phyloP scores from a whole-genome alignment of 1,284 basidiomycete genomes.

The Melampsora americana region DNA sequence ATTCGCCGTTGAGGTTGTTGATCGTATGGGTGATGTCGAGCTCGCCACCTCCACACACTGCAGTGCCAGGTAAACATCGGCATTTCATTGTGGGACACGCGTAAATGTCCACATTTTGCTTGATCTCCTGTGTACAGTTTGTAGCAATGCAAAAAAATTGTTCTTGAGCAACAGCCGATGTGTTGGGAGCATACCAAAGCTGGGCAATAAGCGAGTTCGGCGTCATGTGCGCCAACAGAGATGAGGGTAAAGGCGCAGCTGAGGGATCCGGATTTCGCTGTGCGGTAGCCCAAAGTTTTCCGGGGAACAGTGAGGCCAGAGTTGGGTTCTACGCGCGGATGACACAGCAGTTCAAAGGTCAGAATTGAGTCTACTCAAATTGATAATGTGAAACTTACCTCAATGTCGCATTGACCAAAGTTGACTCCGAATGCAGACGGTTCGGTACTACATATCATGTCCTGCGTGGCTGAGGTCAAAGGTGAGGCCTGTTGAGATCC shows the following conservation, averaged over 20 bases:
- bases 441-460: slow-evolving; percentile 38
- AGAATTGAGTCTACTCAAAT: neutral
- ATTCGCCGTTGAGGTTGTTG: slow-evolving; percentile 59
- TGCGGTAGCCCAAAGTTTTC: slow-evolving; percentile 10
- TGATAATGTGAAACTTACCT: slow-evolving; percentile 13
- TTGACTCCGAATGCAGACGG: slow-evolving; percentile 23
- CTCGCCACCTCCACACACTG: slow-evolving; percentile 65
- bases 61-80: slow-evolving; percentile 65
- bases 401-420: slow-evolving; percentile 35
- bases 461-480: neutral
- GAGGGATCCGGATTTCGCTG: slow-evolving; percentile 19
- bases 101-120: slow-evolving; percentile 59
- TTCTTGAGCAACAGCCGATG: slow-evolving; percentile 39
- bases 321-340: slow-evolving; percentile 24
- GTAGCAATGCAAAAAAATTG: slow-evolving; percentile 72
- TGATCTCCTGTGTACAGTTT: slow-evolving; percentile 63
- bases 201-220: slow-evolving; percentile 9
- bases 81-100: slow-evolving; percentile 69
- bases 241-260: slow-evolving; percentile 14
- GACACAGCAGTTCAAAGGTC: neutral
- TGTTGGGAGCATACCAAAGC: slow-evolving; percentile 22
- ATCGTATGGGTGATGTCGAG: slow-evolving; percentile 63
- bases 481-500: neutral
- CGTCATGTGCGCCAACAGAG: neutral
- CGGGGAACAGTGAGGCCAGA: slow-evolving; percentile 23